These are phyloP conservation scores for Acrodontium crateriforme DNA, from an alignment of 2,329 filamentous ascomycete genomes.

Conservation along the genomic window DNA sequence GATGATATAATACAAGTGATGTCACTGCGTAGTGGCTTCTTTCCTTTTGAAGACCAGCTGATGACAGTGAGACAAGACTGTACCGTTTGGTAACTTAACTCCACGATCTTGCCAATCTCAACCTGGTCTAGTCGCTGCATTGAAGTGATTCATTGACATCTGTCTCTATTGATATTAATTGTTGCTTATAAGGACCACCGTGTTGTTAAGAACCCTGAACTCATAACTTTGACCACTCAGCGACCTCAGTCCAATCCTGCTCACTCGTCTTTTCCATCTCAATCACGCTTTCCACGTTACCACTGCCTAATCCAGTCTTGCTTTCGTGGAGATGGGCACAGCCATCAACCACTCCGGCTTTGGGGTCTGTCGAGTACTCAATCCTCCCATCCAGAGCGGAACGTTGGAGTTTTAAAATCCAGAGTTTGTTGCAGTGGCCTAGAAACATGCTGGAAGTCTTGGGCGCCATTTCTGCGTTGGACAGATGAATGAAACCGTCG, in stretches of 20 bases:
- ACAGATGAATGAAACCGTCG: constrained; percentile 17
- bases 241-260: constrained; percentile 8
- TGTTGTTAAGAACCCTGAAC: no score
- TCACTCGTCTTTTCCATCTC: constrained; percentile 8
- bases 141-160: no score
- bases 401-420: constrained; percentile 13
- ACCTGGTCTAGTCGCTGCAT: no score
- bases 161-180: no score
- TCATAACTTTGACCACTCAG: no score
- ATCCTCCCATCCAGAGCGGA: constrained; percentile 12
- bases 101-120: no score
- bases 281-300: constrained; percentile 14
- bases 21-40: no score
- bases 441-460: constrained; percentile 18
- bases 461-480: constrained; percentile 16
- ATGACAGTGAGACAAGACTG: no score
- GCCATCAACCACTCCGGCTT: constrained; percentile 6
- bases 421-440: constrained; percentile 7
- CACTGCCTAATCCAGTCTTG: constrained; percentile 9
- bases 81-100: no score
- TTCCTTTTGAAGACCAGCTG: no score
- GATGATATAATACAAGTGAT: no score
- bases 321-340: constrained; percentile 15
- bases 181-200: no score
- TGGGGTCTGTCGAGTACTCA: constrained; percentile 5